Evolutionary conservation across 768 basidiomycete species (phyloP), one percentile per base, ranked within the genome.

Genomic region (Leccinum sublutescens): DNA sequence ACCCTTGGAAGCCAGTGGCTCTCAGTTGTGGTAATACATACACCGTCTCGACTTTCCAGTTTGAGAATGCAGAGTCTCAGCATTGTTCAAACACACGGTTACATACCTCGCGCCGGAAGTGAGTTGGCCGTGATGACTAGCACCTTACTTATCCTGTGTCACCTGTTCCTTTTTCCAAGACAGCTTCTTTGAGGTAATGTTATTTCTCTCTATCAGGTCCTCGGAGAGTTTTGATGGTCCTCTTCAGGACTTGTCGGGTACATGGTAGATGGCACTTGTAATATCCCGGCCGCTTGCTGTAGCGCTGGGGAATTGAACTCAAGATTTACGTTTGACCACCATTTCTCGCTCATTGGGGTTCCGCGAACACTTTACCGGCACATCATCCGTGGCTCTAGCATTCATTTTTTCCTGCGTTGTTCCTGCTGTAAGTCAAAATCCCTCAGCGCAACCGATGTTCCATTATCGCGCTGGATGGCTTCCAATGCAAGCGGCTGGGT

Each of bases 381-480:
- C 33, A 34, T 59, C 11, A 43, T 52, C 65, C 58, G 36, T 67
- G 67, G 62, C 61, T 57, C 50, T 43, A 12, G 40, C 34, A 14
- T 33, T 29, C n/a, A n/a, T 49, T 33, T 17, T 51, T n/a, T 17
- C 31, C 27, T 40, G 15, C 45, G 34, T 25, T 36, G 15, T 14
- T 45, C 25, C n/a, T 51, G 2, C 49, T 48, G 50, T 55, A 43
- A 17, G 21, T 50, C 47, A 51, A 38, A 36, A 43, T 29, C 50
- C 25, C 19, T 25, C 19, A 38, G 57, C 47, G 17, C 62, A 58
- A 9, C 52, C 27, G 33, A 55, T 55, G 19, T 43, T 59, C 66
- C 55, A 45, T 52, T 36, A 17, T 54, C 50, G 54, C 52, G 71
- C 61, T 60, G 60, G 66, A 66, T 66, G 67, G 65, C 56, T 40